phyloP scores from a whole-genome alignment of 2,329 filamentous ascomycete species.

The Boeremia exigua region DNA sequence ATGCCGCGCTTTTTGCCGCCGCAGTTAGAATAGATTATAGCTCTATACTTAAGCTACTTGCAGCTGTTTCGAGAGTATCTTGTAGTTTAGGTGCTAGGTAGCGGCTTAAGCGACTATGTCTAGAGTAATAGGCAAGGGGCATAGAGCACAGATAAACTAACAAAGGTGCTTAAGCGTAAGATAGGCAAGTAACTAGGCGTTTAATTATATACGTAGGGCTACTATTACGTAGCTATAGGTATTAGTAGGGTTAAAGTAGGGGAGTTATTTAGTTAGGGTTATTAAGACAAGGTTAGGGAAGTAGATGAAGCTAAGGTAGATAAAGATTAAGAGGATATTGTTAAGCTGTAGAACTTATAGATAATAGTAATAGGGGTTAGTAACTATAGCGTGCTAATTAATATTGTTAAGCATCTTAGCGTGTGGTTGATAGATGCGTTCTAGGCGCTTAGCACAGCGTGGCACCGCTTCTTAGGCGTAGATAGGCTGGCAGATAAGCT shows the following conservation, averaged over 20 bases:
- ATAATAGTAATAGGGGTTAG: constrained; percentile 13
- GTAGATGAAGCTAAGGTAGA: constrained; percentile 28
- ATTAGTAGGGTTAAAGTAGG: constrained; percentile 20
- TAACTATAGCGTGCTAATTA: constrained; percentile 22
- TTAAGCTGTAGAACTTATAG: constrained; percentile 20
- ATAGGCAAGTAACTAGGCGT: constrained; percentile 21
- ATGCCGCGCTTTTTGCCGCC: constrained; percentile 29
- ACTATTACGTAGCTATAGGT: constrained; percentile 21
- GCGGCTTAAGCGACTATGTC: constrained; percentile 19
- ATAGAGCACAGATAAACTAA: constrained; percentile 20
- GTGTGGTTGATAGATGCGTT: constrained; percentile 25
- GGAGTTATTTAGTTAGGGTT: constrained; percentile 22
- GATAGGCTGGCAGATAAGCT: not conserved
- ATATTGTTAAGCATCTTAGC: constrained; percentile 32
- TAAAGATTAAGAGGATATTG: constrained; percentile 1
- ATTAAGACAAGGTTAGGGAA: constrained; percentile 23
- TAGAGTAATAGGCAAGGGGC: constrained; percentile 10
- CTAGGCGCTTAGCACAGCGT: not conserved
- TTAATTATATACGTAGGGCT: constrained; percentile 21
- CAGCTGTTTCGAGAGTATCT: no score
- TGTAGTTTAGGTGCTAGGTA: no score
- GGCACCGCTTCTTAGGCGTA: constrained; percentile 2
- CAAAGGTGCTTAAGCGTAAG: constrained; percentile 20
- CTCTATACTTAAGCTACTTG: constrained; percentile 24
- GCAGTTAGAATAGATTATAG: constrained; percentile 28